Evolutionary conservation across 306 rosid genomes (phyloP).

Genomic region (Comarum palustre): DNA sequence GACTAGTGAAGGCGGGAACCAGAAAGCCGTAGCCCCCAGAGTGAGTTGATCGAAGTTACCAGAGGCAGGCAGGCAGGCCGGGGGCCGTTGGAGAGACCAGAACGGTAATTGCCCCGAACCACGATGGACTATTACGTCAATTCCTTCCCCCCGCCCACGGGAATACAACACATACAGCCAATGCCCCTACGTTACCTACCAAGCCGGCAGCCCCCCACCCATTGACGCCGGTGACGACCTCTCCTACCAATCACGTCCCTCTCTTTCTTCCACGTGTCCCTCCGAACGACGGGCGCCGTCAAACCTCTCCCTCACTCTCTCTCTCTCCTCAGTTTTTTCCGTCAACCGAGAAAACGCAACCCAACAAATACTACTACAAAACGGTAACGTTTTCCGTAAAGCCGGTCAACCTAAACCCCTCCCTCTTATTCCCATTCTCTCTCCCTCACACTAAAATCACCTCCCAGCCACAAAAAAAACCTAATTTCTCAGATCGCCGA

Average conservation of each 20-base stretch:
- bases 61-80: no score
- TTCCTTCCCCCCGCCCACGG: constrained; percentile 10
- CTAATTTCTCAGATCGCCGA: constrained; percentile 32
- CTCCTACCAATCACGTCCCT: constrained; percentile 24
- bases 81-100: neutral
- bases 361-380: constrained; percentile 4
- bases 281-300: constrained; percentile 54
- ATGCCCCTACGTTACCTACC: constrained; percentile 29
- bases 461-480: neutral
- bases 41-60: neutral
- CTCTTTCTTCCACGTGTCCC: constrained; percentile 46
- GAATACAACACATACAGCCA: constrained; percentile 20
- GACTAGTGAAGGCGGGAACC: neutral
- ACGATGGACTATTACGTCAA: constrained; percentile 46
- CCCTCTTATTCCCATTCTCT: neutral
- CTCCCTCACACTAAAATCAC: constrained; percentile 15
- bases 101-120: constrained; percentile 32
- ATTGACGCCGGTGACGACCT: constrained; percentile 49
- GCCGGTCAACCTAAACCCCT: constrained; percentile 56
- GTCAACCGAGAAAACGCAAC: constrained; percentile 44
- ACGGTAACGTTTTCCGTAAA: constrained; percentile 32
- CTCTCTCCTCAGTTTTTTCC: constrained; percentile 40
- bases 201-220: constrained; percentile 41
- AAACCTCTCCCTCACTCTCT: constrained; percentile 23
- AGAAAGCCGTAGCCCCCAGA: neutral